Conservation (phyloP, 306 rosid genomes). For the Glycine latifolia region DNA sequence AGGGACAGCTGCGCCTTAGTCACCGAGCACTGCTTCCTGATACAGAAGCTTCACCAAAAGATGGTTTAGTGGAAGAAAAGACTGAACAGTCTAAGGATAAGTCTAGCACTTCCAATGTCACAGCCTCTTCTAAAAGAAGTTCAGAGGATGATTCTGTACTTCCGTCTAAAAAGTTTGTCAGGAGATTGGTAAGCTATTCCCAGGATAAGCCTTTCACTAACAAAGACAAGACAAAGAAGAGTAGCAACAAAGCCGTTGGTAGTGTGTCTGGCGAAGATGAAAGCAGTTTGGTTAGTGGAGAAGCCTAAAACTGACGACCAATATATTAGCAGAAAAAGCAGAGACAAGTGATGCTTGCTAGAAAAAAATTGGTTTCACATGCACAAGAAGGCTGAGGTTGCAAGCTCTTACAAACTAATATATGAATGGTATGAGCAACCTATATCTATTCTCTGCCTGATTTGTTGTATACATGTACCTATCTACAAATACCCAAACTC, state of each 20-base stretch:
- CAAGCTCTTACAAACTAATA: slow-evolving; percentile 39
- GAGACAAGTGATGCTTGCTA: slow-evolving; percentile 31
- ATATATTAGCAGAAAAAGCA: slow-evolving; percentile 37
- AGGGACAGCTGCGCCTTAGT: slow-evolving; percentile 97
- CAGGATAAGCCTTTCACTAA: slow-evolving; percentile 54
- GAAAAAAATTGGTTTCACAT: slow-evolving; percentile 36
- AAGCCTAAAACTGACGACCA: slow-evolving; percentile 59
- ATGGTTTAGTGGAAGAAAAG: slow-evolving; percentile 50
- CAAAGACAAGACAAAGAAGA: slow-evolving; percentile 65
- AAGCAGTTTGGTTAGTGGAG: slow-evolving; percentile 72
- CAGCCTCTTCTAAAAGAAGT: slow-evolving; percentile 51
- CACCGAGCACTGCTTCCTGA: slow-evolving; percentile 83
- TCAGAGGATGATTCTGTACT: slow-evolving; percentile 55
- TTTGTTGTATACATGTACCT: slow-evolving; percentile 16
- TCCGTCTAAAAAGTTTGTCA: slow-evolving; percentile 70
- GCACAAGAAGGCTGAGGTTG: slow-evolving; percentile 45
- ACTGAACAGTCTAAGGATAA: slow-evolving; percentile 52
- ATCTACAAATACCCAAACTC: slow-evolving; percentile 5
- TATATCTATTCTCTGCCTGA: slow-evolving; percentile 33
- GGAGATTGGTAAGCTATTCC: slow-evolving; percentile 60
- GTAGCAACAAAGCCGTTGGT: slow-evolving; percentile 49
- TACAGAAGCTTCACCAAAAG: slow-evolving; percentile 18
- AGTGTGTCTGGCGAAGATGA: slow-evolving; percentile 60
- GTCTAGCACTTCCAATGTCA: slow-evolving; percentile 48
- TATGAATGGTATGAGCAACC: slow-evolving; percentile 61